Evolutionary conservation across 495 filamentous ascomycete species (phyloP).

Genomic region (Hypoxylon perforatum): DNA sequence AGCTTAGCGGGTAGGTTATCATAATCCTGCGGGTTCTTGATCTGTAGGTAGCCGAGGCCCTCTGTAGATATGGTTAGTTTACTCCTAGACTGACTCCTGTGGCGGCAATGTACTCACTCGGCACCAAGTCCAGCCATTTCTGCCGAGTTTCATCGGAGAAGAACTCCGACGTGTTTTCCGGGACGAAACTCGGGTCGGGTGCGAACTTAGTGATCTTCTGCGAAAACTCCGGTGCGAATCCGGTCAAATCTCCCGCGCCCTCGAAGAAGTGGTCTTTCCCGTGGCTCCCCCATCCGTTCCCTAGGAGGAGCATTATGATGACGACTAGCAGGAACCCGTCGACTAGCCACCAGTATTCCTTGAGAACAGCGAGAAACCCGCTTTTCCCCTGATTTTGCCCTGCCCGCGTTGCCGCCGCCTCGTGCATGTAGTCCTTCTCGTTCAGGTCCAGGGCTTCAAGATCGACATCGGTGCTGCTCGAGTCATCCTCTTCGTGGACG

Average conservation of each 20-base stretch:
- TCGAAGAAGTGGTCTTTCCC: constrained; percentile 36
- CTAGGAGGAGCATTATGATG: constrained; percentile 48
- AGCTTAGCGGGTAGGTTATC: constrained; percentile 55
- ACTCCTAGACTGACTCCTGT: neutral
- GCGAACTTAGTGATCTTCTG: constrained; percentile 57
- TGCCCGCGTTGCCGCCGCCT: neutral
- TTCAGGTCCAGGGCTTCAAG: constrained; percentile 40
- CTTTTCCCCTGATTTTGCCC: constrained; percentile 6
- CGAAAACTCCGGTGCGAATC: constrained; percentile 53
- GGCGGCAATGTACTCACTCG: constrained; percentile 45
- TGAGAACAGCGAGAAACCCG: constrained; percentile 21
- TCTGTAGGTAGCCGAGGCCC: constrained; percentile 55
- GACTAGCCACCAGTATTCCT: constrained; percentile 45
- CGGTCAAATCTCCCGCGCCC: constrained; percentile 51
- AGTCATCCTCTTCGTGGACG: constrained; percentile 40
- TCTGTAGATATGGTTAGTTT: constrained; percentile 33
- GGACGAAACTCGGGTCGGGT: constrained; percentile 53
- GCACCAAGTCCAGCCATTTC: constrained; percentile 56
- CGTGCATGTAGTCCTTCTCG: constrained; percentile 43
- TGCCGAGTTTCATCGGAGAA: constrained; percentile 50
- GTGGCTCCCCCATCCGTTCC: constrained; percentile 32
- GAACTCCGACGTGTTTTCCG: constrained; percentile 57
- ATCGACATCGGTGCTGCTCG: constrained; percentile 46
- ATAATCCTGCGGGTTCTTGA: constrained; percentile 49
- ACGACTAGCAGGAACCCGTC: constrained; percentile 50